Conservation (phyloP, 176 grass and related monocot species). For the Hordeum marinum region DNA sequence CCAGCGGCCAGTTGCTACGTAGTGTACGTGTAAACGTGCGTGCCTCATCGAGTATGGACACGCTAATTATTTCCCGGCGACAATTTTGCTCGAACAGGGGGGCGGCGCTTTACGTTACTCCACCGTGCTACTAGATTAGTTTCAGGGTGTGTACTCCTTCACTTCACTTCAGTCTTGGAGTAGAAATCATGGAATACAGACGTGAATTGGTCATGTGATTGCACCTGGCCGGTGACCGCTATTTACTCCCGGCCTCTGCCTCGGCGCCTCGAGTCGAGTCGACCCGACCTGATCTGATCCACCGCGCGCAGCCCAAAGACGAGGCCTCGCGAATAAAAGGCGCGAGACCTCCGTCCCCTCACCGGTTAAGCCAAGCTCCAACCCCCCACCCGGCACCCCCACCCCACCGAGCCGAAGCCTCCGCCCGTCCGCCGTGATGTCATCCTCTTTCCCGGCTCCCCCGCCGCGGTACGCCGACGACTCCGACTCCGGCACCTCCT, state of each 20-base stretch:
- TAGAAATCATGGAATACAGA: neutral
- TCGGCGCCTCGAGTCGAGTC: neutral
- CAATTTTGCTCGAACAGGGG: neutral
- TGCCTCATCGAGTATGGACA: neutral
- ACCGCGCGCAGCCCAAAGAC: neutral
- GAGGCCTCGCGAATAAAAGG: slow-evolving; percentile 17
- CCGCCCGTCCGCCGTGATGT: slow-evolving; percentile 20
- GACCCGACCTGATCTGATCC: neutral
- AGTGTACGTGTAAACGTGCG: neutral
- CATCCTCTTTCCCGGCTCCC: slow-evolving; percentile 27
- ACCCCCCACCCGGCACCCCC: neutral
- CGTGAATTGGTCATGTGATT: neutral
- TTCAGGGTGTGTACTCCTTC: neutral
- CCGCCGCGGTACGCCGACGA: slow-evolving; percentile 2
- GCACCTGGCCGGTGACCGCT: neutral
- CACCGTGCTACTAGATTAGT: neutral
- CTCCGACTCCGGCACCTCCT: slow-evolving; percentile 2
- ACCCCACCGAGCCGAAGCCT: neutral
- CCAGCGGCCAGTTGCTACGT: neutral
- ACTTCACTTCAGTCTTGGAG: neutral
- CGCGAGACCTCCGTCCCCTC: neutral
- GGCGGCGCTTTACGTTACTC: slow-evolving; percentile 23
- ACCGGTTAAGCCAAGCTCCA: slow-evolving; percentile 13
- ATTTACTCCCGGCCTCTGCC: slow-evolving; percentile 19
- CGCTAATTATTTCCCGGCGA: slow-evolving; percentile 6